Evolutionary conservation across 495 filamentous ascomycete genomes (phyloP).

Genomic region (Penicillium antarcticum): DNA sequence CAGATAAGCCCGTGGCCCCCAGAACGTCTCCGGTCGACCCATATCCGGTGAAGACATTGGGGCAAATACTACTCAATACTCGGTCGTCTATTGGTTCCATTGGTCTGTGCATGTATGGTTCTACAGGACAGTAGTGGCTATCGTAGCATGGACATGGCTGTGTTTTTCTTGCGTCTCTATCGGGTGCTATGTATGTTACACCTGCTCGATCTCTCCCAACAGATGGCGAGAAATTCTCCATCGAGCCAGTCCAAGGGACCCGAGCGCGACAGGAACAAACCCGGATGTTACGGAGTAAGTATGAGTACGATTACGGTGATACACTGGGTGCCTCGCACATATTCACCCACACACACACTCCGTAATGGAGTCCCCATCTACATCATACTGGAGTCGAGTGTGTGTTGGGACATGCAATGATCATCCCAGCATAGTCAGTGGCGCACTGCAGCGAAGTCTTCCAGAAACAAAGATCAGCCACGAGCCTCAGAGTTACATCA

Average conservation of each 20-base stretch:
- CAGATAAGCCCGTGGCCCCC: constrained; percentile 6
- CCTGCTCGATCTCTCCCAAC: too few relatives aligned
- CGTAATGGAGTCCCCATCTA: too few relatives aligned
- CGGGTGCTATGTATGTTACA: too few relatives aligned
- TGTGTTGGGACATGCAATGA: background rate
- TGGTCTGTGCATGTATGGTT: too few relatives aligned
- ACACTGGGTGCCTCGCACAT: background rate
- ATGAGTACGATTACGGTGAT: too few relatives aligned
- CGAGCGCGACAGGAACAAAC: too few relatives aligned
- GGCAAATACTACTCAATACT: constrained; percentile 4
- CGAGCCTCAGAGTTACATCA: constrained; percentile 13
- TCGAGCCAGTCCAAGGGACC: too few relatives aligned
- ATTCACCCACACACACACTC: background rate
- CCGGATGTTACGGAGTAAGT: too few relatives aligned
- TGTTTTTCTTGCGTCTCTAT: too few relatives aligned
- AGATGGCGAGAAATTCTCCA: too few relatives aligned
- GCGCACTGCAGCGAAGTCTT: constrained; percentile 24
- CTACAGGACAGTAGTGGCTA: too few relatives aligned
- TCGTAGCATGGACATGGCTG: too few relatives aligned
- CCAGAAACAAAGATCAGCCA: constrained; percentile 12
- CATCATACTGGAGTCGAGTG: background rate
- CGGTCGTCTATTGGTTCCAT: background rate
- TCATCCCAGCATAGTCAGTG: background rate
- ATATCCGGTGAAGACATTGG: constrained; percentile 12
- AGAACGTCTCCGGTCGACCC: constrained; percentile 1